Percentiles rank a stretch among this genome's conserved stretches.
phyloP scores from a whole-genome alignment of 2,329 filamentous ascomycete genomes.

The Aspergillaceae sp. region DNA sequence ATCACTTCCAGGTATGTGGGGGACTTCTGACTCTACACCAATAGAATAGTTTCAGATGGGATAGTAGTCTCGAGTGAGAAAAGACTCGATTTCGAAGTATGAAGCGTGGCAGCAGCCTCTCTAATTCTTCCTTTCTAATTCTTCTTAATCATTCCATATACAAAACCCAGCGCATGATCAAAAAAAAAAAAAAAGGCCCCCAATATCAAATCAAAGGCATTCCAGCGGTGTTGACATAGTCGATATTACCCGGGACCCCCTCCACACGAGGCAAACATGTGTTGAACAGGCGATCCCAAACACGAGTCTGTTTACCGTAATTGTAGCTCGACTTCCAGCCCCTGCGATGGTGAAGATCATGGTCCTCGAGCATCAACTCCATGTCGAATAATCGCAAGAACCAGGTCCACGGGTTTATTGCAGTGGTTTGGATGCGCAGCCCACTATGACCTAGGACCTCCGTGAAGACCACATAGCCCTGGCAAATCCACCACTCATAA shows the following conservation, averaged over 20 bases:
- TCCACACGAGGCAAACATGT: conserved; percentile 9
- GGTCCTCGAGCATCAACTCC: conserved; percentile 35
- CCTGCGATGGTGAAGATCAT: conserved; percentile 28
- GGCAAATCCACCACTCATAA: conserved; percentile 40
- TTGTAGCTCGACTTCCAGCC: conserved; percentile 27
- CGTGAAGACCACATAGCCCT: conserved; percentile 1
- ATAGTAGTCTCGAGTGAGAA: too few relatives aligned
- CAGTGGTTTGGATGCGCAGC: conserved; percentile 22
- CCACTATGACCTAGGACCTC: conserved; percentile 2
- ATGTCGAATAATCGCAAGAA: conserved; percentile 21
- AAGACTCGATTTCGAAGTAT: too few relatives aligned
- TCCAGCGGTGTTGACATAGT: conserved; percentile 10
- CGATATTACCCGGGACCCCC: conserved; percentile 8
- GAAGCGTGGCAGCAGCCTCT: too few relatives aligned
- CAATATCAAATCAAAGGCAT: neutral
- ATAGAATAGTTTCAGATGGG: too few relatives aligned
- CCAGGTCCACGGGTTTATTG: conserved; percentile 24
- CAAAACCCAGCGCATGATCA: too few relatives aligned
- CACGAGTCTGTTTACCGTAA: conserved; percentile 17
- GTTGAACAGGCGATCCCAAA: conserved; percentile 11
- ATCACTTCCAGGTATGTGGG: too few relatives aligned
- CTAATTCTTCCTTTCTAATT: too few relatives aligned
- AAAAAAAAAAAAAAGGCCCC: too few relatives aligned
- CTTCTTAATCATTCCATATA: too few relatives aligned
- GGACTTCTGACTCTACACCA: too few relatives aligned